Evolutionary conservation across 2,329 filamentous ascomycete species (phyloP).

Genomic region (Aureobasidium sp.): DNA sequence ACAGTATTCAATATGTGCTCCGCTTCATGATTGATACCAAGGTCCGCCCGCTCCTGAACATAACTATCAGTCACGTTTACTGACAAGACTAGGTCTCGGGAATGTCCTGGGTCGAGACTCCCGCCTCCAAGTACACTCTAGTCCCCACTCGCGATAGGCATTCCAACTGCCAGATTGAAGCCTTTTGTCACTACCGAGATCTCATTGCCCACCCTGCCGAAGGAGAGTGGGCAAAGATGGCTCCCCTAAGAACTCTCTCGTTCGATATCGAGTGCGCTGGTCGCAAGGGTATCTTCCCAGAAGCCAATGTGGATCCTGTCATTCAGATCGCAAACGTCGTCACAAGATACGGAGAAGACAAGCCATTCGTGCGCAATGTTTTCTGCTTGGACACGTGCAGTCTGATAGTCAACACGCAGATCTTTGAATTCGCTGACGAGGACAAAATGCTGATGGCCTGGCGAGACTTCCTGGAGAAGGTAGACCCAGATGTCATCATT

Average conservation of each 20-base stretch:
- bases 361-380: slow-evolving; percentile 92
- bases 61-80: not conserved
- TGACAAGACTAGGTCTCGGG: slow-evolving; percentile 58
- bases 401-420: slow-evolving; percentile 87
- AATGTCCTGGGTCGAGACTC: slow-evolving; percentile 95
- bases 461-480: slow-evolving; percentile 80
- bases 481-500: slow-evolving; percentile 94
- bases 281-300: slow-evolving; percentile 93
- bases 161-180: slow-evolving; percentile 96
- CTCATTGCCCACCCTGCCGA: slow-evolving; percentile 80
- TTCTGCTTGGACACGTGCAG: slow-evolving; percentile 92
- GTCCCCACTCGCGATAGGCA: slow-evolving; percentile 60
- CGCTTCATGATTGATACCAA: slow-evolving; percentile 98
- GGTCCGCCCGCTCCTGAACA: slow-evolving; percentile 35
- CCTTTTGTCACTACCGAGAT: slow-evolving; percentile 71
- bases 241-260: slow-evolving; percentile 81
- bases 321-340: slow-evolving; percentile 98
- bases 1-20: slow-evolving; percentile 90
- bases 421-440: slow-evolving; percentile 74
- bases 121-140: slow-evolving; percentile 63
- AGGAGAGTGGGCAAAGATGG: slow-evolving; percentile 97
- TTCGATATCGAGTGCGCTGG: slow-evolving; percentile 99
- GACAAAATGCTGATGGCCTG: slow-evolving; percentile 86
- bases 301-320: slow-evolving; percentile 82
- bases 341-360: slow-evolving; percentile 86